Base-by-base conservation (phyloP, 202 grass and related monocot genomes). In the Hordeum pubiflorum region DNA sequence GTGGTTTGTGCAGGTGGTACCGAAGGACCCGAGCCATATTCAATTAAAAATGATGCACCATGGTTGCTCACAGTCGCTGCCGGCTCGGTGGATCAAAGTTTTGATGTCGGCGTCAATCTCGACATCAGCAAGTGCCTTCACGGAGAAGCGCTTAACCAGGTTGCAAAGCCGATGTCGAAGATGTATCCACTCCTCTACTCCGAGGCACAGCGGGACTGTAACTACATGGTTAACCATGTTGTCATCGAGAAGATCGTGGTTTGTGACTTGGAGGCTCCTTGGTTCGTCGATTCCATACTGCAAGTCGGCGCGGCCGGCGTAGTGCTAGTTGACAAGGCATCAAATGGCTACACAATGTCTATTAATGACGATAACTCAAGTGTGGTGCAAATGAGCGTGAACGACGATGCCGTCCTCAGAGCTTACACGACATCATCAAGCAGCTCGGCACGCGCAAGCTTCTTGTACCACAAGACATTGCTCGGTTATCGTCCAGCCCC, bases 61-160 rank as follows among this genome's bases (percentile, higher is more conserved):
- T 89, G 87, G 87, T 61, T 86, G 29, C 58, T 89, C 39, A 89
- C 87, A 13, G 87, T 89, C 4, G 79, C 39, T 3, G 82, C 87
- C 20, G 84, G 82, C 26, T 59, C 23, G 27, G 56, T 80, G 33
- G 87, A 89, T 55, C 22, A 77, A 11, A 72, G 52, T 0, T 66
- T 76, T 34, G 10, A 58, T 36, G 26, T 70, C 20, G 24, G 46
- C 2, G 60, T 89, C 21, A n/a, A 60, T 44, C 69, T 89, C 1
- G 27, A 21, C 2, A 81, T 75, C 9, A 67, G 54, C 20, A 10
- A 23, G 55, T 9, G 9, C 3, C 9, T 58, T 22, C n/a, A 58
- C 9, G 55, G 55, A 7, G 55, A 58, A 22, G 18, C 55, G 3
- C 55, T 58, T 22, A 58, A 18, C 8, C 20, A 58, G 3, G 20